These are phyloP conservation scores for Fragilaria radians DNA, from an alignment of 108 stramenopile genomes.

Conservation along the genomic window DNA sequence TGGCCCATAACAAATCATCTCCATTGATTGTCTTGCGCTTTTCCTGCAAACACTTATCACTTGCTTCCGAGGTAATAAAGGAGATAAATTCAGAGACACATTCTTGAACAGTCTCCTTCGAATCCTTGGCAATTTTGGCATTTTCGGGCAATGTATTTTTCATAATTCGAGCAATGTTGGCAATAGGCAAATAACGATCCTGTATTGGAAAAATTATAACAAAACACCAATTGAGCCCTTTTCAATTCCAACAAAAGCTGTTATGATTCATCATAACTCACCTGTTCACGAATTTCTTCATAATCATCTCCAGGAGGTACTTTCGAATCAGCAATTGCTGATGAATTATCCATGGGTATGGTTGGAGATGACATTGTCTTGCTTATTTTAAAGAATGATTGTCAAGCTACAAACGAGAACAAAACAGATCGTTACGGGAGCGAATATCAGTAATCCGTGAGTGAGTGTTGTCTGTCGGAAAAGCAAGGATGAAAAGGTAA, in stretches of 20 bases:
- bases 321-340: conserved; percentile 31
- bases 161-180: conserved; percentile 99
- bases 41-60: conserved; percentile 97
- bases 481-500: no score
- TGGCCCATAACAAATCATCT: conserved; percentile 98
- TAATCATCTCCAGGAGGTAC: conserved; percentile 60
- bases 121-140: conserved; percentile 99
- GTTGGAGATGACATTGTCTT: neutral
- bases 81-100: conserved; percentile 99
- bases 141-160: conserved; percentile 96
- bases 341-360: neutral
- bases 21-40: conserved; percentile 99
- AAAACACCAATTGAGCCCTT: neutral
- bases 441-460: no score
- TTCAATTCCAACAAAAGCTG: no score
- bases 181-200: conserved; percentile 98
- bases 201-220: conserved; percentile 24
- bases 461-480: no score
- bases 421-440: no score
- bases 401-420: no score
- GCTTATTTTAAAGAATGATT: no score
- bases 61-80: conserved; percentile 98
- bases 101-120: conserved; percentile 98
- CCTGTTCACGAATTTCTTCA: conserved; percentile 75
- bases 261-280: conserved; percentile 12